These are phyloP conservation scores for Trifolium dubium DNA, from an alignment of 306 rosid species.

Conservation along the genomic window DNA sequence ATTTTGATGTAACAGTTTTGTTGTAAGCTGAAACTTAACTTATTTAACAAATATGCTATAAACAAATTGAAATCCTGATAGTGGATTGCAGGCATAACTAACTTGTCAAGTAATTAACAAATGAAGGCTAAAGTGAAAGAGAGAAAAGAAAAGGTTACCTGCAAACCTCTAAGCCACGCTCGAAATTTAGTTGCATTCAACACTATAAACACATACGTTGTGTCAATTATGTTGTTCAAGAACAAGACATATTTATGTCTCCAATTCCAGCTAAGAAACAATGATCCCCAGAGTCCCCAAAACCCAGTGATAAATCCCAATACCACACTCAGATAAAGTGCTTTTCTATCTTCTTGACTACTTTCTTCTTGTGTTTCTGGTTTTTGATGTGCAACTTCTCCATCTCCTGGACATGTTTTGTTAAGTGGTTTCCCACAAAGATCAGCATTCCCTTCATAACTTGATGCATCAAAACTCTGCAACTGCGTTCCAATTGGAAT, in stretches of 20 bases:
- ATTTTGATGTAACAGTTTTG: background rate
- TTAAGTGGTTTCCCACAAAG: conserved; percentile 31
- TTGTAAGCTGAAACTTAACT: no score
- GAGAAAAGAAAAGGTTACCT: background rate
- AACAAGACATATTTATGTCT: conserved; percentile 13
- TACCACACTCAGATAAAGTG: conserved; percentile 6
- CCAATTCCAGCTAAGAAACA: conserved; percentile 12
- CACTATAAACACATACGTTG: background rate
- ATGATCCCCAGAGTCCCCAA: background rate
- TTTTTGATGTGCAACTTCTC: background rate
- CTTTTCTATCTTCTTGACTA: background rate
- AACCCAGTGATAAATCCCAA: conserved; percentile 31
- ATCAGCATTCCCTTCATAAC: conserved; percentile 13
- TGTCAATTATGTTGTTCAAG: conserved; percentile 4
- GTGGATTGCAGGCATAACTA: no score
- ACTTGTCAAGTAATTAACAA: no score
- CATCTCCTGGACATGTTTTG: background rate
- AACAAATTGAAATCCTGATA: no score
- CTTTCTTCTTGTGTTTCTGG: background rate
- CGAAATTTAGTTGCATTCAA: conserved; percentile 20
- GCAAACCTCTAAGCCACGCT: background rate
- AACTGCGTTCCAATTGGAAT: conserved; percentile 26
- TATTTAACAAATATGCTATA: no score
- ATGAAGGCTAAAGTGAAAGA: background rate
- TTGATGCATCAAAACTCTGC: background rate